These are phyloP conservation scores for Rhipidocladum racemiflorum DNA, from an alignment of 176 grass and related monocot genomes.

Conservation along the genomic window DNA sequence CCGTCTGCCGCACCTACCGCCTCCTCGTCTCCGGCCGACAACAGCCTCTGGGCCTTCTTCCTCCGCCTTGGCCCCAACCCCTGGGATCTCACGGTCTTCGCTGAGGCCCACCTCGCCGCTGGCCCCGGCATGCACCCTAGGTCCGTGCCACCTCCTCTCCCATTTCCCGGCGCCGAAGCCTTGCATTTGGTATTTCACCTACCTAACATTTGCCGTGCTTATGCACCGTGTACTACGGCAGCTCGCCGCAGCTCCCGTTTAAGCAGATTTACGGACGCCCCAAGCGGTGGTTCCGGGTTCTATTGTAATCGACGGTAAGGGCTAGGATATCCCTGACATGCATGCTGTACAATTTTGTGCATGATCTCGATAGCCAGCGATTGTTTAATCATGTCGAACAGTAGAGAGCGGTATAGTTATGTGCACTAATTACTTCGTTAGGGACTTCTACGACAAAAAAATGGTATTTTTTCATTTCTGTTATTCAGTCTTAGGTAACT, in stretches of 20 bases:
- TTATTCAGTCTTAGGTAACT: background rate
- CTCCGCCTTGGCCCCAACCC: too few species aligned
- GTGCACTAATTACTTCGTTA: background rate
- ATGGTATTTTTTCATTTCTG: background rate
- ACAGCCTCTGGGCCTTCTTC: too few species aligned
- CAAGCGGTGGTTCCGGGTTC: conserved; percentile 60
- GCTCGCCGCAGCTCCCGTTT: conserved; percentile 54
- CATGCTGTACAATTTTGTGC: background rate
- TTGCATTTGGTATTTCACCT: background rate
- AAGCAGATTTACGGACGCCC: conserved; percentile 62
- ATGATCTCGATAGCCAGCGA: background rate
- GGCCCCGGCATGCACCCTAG: too few species aligned
- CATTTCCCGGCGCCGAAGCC: background rate
- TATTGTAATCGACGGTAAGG: conserved; percentile 83
- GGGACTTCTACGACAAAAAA: background rate
- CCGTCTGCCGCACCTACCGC: too few species aligned
- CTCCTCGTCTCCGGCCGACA: too few species aligned
- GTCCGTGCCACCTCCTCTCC: too few species aligned
- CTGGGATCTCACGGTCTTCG: too few species aligned
- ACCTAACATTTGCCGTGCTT: conserved; percentile 7
- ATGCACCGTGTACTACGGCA: conserved; percentile 50
- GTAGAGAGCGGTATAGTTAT: background rate
- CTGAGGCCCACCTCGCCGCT: too few species aligned
- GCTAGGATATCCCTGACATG: background rate
- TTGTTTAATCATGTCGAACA: background rate